Conservation (phyloP, 2,329 filamentous ascomycete species). For the Trichoderma sp. region DNA sequence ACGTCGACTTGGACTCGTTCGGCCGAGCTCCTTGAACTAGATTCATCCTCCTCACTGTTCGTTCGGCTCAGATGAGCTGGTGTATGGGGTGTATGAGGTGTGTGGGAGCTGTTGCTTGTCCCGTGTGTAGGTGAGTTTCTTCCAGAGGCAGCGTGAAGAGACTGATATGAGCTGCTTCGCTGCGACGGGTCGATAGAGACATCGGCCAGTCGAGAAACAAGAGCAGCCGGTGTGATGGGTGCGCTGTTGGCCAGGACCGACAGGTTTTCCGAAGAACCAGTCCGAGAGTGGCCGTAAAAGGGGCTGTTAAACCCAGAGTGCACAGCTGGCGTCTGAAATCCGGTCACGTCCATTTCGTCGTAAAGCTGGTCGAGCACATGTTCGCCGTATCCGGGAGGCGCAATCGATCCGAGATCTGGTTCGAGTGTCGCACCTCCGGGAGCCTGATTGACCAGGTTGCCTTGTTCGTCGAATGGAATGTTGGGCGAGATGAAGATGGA, state of each 20-base stretch:
- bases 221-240: conserved; percentile 47
- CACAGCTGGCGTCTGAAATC: conserved; percentile 73
- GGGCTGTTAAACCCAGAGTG: conserved; percentile 79
- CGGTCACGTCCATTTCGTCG: conserved; percentile 76
- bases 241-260: conserved; percentile 42
- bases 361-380: conserved; percentile 89
- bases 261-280: conserved; percentile 79
- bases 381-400: conserved; percentile 89
- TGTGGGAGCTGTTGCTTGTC: conserved; percentile 33
- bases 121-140: conserved; percentile 42
- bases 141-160: conserved; percentile 43
- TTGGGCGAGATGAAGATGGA: conserved; percentile 96
- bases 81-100: conserved; percentile 43
- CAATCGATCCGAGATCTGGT: conserved; percentile 60
- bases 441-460: conserved; percentile 68
- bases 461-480: conserved; percentile 82
- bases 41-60: conserved; percentile 50
- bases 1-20: conserved; percentile 58
- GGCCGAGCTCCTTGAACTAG: conserved; percentile 52
- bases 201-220: conserved; percentile 67
- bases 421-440: conserved; percentile 47
- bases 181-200: conserved; percentile 54
- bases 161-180: conserved; percentile 46
- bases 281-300: conserved; percentile 66
- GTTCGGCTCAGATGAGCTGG: conserved; percentile 50